Evolutionary conservation across 1,284 basidiomycete genomes (phyloP), one percentile per base, ranked within the genome.

Genomic region (Cutaneotrichosporon cavernicola): DNA sequence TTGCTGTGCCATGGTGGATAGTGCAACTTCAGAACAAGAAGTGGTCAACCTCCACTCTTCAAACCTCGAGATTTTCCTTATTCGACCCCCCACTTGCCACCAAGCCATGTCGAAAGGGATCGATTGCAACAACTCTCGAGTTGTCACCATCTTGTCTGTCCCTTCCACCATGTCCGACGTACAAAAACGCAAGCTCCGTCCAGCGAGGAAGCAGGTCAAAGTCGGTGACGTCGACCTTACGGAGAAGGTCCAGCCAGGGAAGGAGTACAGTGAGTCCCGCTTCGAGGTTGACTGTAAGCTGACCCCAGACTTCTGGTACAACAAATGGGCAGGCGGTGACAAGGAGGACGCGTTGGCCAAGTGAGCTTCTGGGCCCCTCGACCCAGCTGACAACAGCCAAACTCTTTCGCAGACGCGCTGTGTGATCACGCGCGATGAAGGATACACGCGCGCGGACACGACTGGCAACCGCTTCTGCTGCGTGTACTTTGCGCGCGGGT

Each of bases 271-370:
- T 94, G 71, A 73, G 90, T 84, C 36, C 10, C 55, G 6, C 16
- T 13, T 26, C 26, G 26, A 2, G 2, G 9, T n/a, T 31, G 5
- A n/a, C 7, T 18, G 43, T n/a, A 11, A 26, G 53, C 72, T 80
- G 60, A 71, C 62, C 40, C 62, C 73, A 92, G 95, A 98, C 80
- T 91, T 97, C 65, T 98, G 96, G 96, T 98, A 98, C 81, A 97
- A 98, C 81, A 98, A 98, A 83, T 98, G 94, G 92, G 93, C 94
- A 43, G 90, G 94, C 67, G 93, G 93, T 64, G 93, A 97, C 77
- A 86, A 91, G 58, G 94, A 96, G 80, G 94, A 97, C 75, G 90
- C 87, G 66, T 91, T 95, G 75, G 94, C 92, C 52, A 92, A 91
- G 90, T 92, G 73, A 65, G 89, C 16, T 51, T 10, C 26, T 5